These are phyloP conservation scores for rapeseed (Brassica napus) DNA, from an alignment of 345 rosid genomes.

Conservation along the genomic window DNA sequence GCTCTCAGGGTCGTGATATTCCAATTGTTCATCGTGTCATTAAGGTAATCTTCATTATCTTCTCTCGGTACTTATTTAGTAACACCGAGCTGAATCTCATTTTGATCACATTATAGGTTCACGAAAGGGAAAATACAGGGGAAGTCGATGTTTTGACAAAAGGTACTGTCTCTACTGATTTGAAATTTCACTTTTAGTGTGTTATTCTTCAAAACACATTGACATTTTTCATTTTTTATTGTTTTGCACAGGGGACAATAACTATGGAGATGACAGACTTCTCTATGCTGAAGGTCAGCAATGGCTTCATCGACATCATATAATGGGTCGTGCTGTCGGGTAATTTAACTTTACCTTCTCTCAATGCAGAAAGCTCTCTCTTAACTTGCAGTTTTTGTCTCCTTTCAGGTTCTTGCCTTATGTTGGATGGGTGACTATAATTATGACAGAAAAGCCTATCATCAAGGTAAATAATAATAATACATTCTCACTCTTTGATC, in stretches of 20 bases:
- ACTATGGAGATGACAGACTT: conserved; percentile 77
- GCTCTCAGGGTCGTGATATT: conserved; percentile 44
- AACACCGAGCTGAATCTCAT: conserved; percentile 5
- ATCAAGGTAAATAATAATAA: conserved; percentile 60
- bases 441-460: conserved; percentile 94
- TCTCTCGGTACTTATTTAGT: background rate
- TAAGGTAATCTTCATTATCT: conserved; percentile 28
- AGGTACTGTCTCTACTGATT: conserved; percentile 52
- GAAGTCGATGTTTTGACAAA: conserved; percentile 97
- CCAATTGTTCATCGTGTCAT: conserved; percentile 47
- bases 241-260: conserved; percentile 64
- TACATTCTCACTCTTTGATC: background rate
- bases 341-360: conserved; percentile 32
- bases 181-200: conserved; percentile 9
- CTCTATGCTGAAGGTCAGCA: conserved; percentile 83
- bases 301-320: conserved; percentile 84
- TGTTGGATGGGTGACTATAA: conserved; percentile 95
- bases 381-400: conserved; percentile 8
- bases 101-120: conserved; percentile 57
- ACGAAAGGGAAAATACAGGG: conserved; percentile 77
- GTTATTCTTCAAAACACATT: conserved; percentile 5
- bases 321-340: conserved; percentile 96
- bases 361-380: background rate
- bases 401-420: conserved; percentile 75
- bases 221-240: conserved; percentile 5